Percentiles rank a stretch among this genome's conserved stretches.
Evolutionary conservation across 108 stramenopile species (phyloP).

Genomic region (Ochromonas danica): DNA sequence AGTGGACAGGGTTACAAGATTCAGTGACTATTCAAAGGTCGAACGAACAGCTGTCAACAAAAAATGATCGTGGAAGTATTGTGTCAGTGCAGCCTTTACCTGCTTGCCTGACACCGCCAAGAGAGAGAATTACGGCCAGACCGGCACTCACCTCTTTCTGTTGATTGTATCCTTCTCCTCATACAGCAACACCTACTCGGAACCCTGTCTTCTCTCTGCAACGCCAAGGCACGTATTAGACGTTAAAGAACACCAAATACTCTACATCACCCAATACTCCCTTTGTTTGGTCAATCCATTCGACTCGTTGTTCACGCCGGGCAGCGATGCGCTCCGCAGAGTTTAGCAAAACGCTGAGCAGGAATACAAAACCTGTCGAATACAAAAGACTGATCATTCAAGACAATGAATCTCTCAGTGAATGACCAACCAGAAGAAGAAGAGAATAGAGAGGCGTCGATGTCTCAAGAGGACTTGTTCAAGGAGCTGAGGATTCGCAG

Average conservation of each 20-base stretch:
- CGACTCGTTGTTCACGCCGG: not conserved
- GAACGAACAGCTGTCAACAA: too few species aligned
- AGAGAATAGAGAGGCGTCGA: too few species aligned
- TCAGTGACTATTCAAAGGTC: too few species aligned
- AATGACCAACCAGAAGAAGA: too few species aligned
- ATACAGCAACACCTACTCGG: not conserved
- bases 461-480: too few species aligned
- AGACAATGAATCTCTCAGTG: too few species aligned
- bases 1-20: too few species aligned
- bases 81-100: not conserved
- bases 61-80: too few species aligned
- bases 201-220: not conserved
- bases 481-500: too few species aligned
- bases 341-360: not conserved
- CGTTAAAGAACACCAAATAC: not conserved
- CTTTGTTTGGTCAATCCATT: not conserved
- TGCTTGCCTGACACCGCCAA: not conserved
- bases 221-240: not conserved
- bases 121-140: not conserved
- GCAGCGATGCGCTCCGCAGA: not conserved
- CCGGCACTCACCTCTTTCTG: not conserved
- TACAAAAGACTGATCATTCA: too few species aligned
- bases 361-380: not conserved
- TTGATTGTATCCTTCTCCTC: not conserved
- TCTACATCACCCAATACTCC: not conserved